phyloP scores from a whole-genome alignment of 148 eudicot species.

The Dianthus caryophyllus region DNA sequence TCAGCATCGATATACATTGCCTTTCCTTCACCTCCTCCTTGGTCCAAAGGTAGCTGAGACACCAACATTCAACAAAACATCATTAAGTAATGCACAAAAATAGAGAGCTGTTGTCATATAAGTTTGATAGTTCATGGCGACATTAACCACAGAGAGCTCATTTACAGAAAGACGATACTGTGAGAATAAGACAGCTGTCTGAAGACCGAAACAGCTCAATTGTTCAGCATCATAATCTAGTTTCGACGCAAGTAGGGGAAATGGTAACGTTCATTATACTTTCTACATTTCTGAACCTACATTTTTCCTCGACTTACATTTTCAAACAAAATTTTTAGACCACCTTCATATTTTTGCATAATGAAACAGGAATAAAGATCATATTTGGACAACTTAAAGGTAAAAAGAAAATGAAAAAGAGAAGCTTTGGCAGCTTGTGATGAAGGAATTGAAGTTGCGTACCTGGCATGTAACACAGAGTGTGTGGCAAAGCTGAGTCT shows the following conservation, averaged over 20 bases:
- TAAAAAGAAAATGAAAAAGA: not conserved
- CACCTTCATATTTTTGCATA: too few relatives aligned
- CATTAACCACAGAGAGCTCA: not conserved
- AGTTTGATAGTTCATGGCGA: not conserved
- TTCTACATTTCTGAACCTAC: too few relatives aligned
- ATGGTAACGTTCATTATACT: not conserved
- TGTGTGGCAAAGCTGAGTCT: conserved; percentile 97
- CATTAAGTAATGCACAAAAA: not conserved
- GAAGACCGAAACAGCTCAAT: not conserved
- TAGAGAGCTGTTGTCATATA: not conserved
- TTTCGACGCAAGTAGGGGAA: not conserved
- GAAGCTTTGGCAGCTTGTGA: not conserved
- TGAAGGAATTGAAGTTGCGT: conserved; percentile 22
- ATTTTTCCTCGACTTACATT: too few relatives aligned
- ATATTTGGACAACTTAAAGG: not conserved
- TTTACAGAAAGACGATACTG: not conserved
- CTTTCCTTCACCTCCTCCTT: conserved; percentile 99
- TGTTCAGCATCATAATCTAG: not conserved
- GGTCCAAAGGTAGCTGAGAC: conserved; percentile 83
- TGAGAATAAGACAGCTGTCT: not conserved
- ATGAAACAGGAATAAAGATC: too few relatives aligned
- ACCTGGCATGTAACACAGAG: conserved; percentile 97
- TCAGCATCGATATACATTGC: conserved; percentile 99
- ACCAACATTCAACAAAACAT: conserved; percentile 11
- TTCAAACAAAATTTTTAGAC: too few relatives aligned